Evolutionary conservation across 78 protist species (phyloP).

Genomic region (Dictyostelium firmibasis): DNA sequence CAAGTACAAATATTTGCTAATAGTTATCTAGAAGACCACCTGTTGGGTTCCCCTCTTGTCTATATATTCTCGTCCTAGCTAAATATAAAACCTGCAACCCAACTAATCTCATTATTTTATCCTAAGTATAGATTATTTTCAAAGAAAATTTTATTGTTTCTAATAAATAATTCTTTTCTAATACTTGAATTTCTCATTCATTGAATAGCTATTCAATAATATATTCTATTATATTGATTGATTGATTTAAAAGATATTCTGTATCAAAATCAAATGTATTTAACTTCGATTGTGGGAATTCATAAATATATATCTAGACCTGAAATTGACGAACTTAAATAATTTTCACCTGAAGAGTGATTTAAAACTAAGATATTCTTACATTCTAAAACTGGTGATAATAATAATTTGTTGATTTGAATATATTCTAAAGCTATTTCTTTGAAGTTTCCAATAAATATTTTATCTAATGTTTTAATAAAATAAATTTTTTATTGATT

Average conservation of each 20-base stretch:
- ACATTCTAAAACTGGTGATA: neutral
- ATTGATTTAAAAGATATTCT: neutral
- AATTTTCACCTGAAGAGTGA: neutral
- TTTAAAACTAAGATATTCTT: neutral
- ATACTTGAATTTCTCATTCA: neutral
- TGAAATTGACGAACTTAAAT: neutral
- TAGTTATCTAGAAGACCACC: too few relatives aligned
- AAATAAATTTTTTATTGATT: neutral
- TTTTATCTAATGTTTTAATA: neutral
- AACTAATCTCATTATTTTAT: too few relatives aligned
- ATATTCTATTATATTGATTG: neutral
- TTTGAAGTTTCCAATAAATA: neutral
- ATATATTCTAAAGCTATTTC: conserved; percentile 15
- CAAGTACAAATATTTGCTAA: too few relatives aligned
- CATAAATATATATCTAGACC: neutral
- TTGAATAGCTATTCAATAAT: neutral
- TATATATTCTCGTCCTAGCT: too few relatives aligned
- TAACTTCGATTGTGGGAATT: neutral
- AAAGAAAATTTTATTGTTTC: neutral
- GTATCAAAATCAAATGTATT: neutral
- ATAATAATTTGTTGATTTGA: neutral
- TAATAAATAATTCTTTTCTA: neutral
- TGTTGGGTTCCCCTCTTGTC: too few relatives aligned
- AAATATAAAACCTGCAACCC: too few relatives aligned
- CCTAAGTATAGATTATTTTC: too few relatives aligned